A percentile compares a stretch with the other conserved stretches of the same genome.
Conservation (phyloP, 2,329 filamentous ascomycete genomes). For the Colletotrichum sp. region DNA sequence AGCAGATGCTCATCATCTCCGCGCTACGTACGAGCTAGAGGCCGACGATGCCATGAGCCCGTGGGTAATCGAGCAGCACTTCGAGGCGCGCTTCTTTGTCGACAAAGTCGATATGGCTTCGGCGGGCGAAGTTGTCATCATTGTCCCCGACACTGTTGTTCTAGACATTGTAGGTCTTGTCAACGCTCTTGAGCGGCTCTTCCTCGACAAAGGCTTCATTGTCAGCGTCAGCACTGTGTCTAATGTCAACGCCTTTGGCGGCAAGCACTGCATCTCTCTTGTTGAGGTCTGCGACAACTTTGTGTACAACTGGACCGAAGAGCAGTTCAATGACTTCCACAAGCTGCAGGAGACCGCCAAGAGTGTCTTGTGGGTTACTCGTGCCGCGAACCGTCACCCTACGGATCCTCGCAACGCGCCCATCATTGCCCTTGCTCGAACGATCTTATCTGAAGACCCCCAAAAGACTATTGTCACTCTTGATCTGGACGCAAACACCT, state of each 20-base stretch:
- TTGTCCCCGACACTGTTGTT: neutral
- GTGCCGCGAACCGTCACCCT: slow-evolving; percentile 41
- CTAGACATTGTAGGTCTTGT: neutral
- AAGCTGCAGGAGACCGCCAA: slow-evolving; percentile 37
- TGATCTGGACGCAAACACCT: slow-evolving; percentile 37
- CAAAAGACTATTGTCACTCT: slow-evolving; percentile 46
- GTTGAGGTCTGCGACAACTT: slow-evolving; percentile 41
- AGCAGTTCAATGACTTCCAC: slow-evolving; percentile 45
- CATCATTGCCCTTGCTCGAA: slow-evolving; percentile 50
- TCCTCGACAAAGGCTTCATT: neutral
- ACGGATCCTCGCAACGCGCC: slow-evolving; percentile 39
- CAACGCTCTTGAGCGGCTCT: neutral
- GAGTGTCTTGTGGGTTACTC: slow-evolving; percentile 53
- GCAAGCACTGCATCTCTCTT: slow-evolving; percentile 47
- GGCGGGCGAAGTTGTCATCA: neutral
- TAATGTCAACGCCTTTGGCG: slow-evolving; percentile 16
- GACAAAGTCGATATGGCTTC: neutral
- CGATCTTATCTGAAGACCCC: slow-evolving; percentile 53
- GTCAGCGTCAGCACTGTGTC: neutral
- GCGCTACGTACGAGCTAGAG: neutral
- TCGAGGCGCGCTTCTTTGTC: neutral
- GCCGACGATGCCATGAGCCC: neutral
- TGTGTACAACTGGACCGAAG: slow-evolving; percentile 42
- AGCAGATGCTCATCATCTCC: neutral
- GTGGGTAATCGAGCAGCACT: slow-evolving; percentile 5